Evolutionary conservation across 2,329 filamentous ascomycete species (phyloP).

Genomic region (Hypoxylon sp.): DNA sequence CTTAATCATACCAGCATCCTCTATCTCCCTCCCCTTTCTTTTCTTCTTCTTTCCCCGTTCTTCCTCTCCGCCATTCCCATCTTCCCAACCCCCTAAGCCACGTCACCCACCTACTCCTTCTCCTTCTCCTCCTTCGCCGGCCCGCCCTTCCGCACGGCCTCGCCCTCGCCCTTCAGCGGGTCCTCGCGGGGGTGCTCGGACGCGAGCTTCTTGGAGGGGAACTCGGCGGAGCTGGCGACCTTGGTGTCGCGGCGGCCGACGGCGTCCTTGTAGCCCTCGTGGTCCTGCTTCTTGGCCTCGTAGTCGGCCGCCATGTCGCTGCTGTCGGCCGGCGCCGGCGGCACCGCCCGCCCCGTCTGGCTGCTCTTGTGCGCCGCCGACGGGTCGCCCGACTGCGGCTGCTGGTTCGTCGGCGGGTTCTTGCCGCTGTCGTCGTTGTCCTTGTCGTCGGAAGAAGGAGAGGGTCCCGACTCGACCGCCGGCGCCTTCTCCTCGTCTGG

Average conservation of each 20-base stretch:
- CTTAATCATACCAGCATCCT: too few relatives aligned
- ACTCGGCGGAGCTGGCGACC: conserved; percentile 29
- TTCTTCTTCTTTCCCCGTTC: not conserved
- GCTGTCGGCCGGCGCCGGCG: conserved; percentile 33
- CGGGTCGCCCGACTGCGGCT: not conserved
- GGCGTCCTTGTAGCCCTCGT: conserved; percentile 38
- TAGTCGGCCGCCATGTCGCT: conserved; percentile 23
- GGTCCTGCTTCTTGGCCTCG: conserved; percentile 36
- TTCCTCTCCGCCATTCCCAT: too few relatives aligned
- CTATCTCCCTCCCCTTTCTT: too few relatives aligned
- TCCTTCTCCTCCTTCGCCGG: not conserved
- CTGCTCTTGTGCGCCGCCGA: not conserved
- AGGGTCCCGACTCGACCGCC: conserved; percentile 6
- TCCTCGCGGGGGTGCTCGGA: conserved; percentile 41
- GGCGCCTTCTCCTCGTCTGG: conserved; percentile 19
- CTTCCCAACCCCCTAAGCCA: too few relatives aligned
- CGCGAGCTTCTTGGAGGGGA: conserved; percentile 38
- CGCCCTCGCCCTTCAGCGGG: conserved; percentile 40
- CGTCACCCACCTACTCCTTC: not conserved
- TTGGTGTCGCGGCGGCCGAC: conserved; percentile 33
- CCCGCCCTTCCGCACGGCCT: conserved; percentile 33
- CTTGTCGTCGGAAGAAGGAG: not conserved
- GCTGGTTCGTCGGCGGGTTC: not conserved
- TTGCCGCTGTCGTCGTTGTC: not conserved
- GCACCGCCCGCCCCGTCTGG: conserved; percentile 26